A percentile compares a stretch with the other conserved stretches of the same genome.
phyloP scores from a whole-genome alignment of 352 stramenopile genomes.

The Globisporangium spiculum region DNA sequence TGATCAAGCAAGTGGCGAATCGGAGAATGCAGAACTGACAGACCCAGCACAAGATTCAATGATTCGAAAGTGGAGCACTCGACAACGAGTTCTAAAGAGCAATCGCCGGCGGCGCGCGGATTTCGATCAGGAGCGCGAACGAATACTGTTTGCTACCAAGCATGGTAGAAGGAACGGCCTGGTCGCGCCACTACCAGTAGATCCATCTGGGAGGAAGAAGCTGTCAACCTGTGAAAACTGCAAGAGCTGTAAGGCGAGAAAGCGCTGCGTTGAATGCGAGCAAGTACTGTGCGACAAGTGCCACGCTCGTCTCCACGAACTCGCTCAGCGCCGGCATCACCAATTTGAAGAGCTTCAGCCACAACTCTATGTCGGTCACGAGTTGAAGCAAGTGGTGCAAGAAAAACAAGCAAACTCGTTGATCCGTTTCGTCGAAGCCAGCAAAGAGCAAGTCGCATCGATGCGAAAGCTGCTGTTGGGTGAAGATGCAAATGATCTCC shows the following conservation, averaged over 20 bases:
- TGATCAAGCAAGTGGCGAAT: background rate
- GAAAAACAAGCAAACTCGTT: conserved; percentile 34
- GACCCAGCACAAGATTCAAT: conserved; percentile 16
- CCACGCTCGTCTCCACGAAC: conserved; percentile 51
- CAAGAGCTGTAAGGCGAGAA: conserved; percentile 35
- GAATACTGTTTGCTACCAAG: conserved; percentile 30
- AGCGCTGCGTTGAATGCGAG: conserved; percentile 49
- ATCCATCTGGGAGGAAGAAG: conserved; percentile 33
- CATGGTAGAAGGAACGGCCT: conserved; percentile 53
- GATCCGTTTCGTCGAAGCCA: conserved; percentile 20
- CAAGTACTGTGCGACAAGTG: conserved; percentile 64
- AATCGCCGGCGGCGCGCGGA: conserved; percentile 21
- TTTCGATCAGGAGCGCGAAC: conserved; percentile 44
- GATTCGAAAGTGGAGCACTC: conserved; percentile 35
- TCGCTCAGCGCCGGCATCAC: conserved; percentile 49
- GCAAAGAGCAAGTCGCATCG: conserved; percentile 24
- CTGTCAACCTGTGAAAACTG: conserved; percentile 57
- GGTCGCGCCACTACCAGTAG: conserved; percentile 43
- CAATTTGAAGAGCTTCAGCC: conserved; percentile 40
- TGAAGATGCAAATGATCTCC: background rate
- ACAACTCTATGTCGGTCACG: conserved; percentile 25
- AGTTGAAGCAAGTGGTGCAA: conserved; percentile 19
- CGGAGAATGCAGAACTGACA: background rate
- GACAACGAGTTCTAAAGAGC: conserved; percentile 33
- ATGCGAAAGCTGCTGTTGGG: conserved; percentile 29